Percentiles rank a stretch among this genome's conserved stretches.
Evolutionary conservation across 163 green algal genomes (phyloP).

Genomic region (Scenedesmus sp.): DNA sequence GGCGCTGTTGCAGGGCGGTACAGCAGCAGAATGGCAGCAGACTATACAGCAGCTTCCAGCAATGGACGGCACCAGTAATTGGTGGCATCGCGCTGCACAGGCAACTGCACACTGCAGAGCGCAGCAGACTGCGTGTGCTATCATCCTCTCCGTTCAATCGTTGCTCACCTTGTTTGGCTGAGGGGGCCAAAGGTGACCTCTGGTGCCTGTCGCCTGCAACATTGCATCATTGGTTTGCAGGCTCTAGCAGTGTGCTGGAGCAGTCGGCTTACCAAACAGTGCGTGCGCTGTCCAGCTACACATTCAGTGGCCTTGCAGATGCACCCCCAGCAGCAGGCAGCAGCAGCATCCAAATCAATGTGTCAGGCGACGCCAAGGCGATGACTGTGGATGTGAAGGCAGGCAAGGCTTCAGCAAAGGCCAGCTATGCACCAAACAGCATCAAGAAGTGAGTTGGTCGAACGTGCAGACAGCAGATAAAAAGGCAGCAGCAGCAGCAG

Average conservation of each 20-base stretch:
- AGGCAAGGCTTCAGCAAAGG: slow-evolving; percentile 41
- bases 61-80: neutral
- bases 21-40: neutral
- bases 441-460: slow-evolving; percentile 41
- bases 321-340: slow-evolving; percentile 46
- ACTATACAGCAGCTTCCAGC: neutral
- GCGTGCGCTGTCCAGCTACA: slow-evolving; percentile 38
- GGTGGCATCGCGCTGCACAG: neutral
- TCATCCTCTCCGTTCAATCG: neutral
- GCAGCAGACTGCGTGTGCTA: neutral
- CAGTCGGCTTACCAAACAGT: neutral
- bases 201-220: neutral
- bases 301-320: slow-evolving; percentile 45
- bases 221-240: neutral
- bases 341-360: slow-evolving; percentile 18
- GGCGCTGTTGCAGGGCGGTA: neutral
- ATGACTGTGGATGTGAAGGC: slow-evolving; percentile 48
- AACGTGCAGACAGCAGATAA: neutral
- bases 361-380: slow-evolving; percentile 40
- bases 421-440: slow-evolving; percentile 43
- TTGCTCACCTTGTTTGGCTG: no score
- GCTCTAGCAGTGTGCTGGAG: slow-evolving; percentile 18
- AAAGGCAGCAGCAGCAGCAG: neutral
- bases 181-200: neutral
- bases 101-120: neutral